A percentile compares a stretch with the other conserved stretches of the same genome.
phyloP scores from a whole-genome alignment of 805 yeast genomes.

The Starmerella asiatica region DNA sequence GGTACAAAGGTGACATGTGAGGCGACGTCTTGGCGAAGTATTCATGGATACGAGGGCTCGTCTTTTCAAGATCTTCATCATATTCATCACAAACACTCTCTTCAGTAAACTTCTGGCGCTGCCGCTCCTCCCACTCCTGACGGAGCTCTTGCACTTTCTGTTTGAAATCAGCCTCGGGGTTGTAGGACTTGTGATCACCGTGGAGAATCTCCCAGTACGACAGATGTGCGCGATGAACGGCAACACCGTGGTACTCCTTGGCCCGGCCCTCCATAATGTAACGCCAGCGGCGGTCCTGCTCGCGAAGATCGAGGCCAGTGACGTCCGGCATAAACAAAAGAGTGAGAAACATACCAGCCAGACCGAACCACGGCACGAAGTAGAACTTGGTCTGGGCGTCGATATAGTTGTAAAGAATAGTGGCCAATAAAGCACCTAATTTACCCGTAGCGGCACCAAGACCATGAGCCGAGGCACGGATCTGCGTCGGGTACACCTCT shows the following conservation, averaged over 20 bases:
- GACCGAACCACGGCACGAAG: constrained; percentile 31
- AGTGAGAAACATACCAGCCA: constrained; percentile 28
- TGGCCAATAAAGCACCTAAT: constrained; percentile 50
- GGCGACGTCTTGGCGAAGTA: constrained; percentile 29
- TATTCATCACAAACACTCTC: constrained; percentile 7
- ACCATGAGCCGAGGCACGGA: constrained; percentile 58
- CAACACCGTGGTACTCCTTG: constrained; percentile 30
- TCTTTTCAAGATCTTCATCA: constrained; percentile 20
- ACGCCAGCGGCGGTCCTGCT: constrained; percentile 30
- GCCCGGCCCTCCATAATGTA: constrained; percentile 27
- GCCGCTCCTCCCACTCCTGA: constrained; percentile 28
- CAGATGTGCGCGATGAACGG: constrained; percentile 28
- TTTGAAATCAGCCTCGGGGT: constrained; percentile 30
- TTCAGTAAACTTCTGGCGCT: constrained; percentile 23
- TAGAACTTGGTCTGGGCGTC: constrained; percentile 26
- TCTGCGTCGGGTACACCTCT: constrained; percentile 51
- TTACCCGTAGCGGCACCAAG: constrained; percentile 53
- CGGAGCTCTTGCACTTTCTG: constrained; percentile 29
- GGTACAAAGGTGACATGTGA: constrained; percentile 22
- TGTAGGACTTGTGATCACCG: constrained; percentile 27
- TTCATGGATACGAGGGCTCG: constrained; percentile 26
- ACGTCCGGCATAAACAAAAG: constrained; percentile 28
- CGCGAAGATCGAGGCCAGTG: constrained; percentile 29
- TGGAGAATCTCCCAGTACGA: constrained; percentile 28
- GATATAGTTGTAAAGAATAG: constrained; percentile 29